A percentile compares a stretch with the other conserved stretches of the same genome.
phyloP scores from a whole-genome alignment of 768 basidiomycete species.

The Suillus placidus region DNA sequence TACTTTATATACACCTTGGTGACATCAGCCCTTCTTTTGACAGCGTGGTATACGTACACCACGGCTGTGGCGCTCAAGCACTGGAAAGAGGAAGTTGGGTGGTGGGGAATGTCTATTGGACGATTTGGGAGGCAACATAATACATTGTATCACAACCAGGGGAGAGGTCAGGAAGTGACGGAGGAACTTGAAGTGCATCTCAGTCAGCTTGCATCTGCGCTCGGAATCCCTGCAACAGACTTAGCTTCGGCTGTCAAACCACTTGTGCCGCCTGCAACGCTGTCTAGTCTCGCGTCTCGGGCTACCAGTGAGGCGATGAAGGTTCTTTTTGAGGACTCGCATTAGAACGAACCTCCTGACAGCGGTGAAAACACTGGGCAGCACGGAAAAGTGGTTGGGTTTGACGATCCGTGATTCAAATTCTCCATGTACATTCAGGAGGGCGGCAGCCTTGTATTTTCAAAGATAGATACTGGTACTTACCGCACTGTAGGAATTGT shows the following conservation, averaged over 20 bases:
- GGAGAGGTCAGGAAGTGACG: neutral
- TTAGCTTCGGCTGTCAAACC: conserved; percentile 65
- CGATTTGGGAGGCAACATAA: conserved; percentile 16
- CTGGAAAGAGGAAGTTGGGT: conserved; percentile 52
- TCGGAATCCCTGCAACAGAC: conserved; percentile 63
- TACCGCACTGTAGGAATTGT: neutral
- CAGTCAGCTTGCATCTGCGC: conserved; percentile 58
- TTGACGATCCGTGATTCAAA: conserved; percentile 42
- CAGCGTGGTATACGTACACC: conserved; percentile 55
- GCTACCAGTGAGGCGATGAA: conserved; percentile 50
- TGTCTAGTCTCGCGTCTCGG: conserved; percentile 52
- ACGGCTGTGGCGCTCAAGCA: conserved; percentile 48
- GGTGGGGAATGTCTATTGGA: conserved; percentile 45
- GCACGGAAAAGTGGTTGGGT: conserved; percentile 46
- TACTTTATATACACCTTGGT: conserved; percentile 55
- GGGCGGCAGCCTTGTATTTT: neutral
- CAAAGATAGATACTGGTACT: neutral
- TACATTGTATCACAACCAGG: conserved; percentile 13
- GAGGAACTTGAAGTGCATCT: conserved; percentile 56
- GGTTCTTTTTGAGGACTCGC: conserved; percentile 28
- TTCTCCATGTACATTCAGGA: neutral
- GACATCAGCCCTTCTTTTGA: conserved; percentile 42
- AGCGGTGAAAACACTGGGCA: conserved; percentile 27
- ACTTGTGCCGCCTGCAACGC: conserved; percentile 60
- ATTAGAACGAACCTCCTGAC: too few relatives aligned